Percentiles rank a stretch among this genome's conserved stretches.
Conservation (phyloP, 768 basidiomycete genomes). For the Daedalea quercina region DNA sequence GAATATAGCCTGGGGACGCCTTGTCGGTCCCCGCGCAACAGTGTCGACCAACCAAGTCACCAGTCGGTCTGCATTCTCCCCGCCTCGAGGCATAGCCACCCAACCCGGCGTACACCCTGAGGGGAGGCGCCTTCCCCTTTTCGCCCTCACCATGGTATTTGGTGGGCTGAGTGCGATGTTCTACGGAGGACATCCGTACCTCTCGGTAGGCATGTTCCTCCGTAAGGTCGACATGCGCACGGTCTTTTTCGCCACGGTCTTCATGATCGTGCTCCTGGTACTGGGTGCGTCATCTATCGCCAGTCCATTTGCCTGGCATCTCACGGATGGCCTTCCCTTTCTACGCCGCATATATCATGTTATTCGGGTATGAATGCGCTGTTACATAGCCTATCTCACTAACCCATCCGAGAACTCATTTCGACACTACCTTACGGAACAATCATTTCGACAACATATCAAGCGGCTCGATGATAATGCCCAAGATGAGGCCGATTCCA, state of each 20-base stretch:
- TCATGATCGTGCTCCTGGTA: constrained; percentile 60
- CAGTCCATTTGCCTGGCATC: constrained; percentile 5
- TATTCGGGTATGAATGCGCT: neutral
- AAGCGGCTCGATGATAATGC: constrained; percentile 69
- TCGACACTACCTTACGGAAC: constrained; percentile 92
- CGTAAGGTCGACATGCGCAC: constrained; percentile 63
- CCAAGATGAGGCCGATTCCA: constrained; percentile 36
- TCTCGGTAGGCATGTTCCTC: constrained; percentile 30
- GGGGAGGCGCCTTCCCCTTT: constrained; percentile 40
- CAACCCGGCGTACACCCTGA: constrained; percentile 17
- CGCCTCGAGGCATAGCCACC: constrained; percentile 19
- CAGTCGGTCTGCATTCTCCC: constrained; percentile 6
- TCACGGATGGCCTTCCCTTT: too few relatives aligned
- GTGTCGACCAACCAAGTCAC: constrained; percentile 14
- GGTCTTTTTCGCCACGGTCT: constrained; percentile 62
- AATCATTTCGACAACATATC: constrained; percentile 92
- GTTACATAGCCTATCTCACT: constrained; percentile 74
- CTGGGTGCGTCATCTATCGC: constrained; percentile 48
- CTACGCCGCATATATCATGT: constrained; percentile 2
- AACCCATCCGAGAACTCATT: constrained; percentile 95
- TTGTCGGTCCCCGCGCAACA: constrained; percentile 19
- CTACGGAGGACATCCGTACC: constrained; percentile 45
- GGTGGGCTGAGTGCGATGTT: constrained; percentile 57
- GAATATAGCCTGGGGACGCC: constrained; percentile 16
- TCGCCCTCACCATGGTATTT: constrained; percentile 62